Evolutionary conservation across 2,329 filamentous ascomycete species (phyloP).

Genomic region (Alternaria burnsii): DNA sequence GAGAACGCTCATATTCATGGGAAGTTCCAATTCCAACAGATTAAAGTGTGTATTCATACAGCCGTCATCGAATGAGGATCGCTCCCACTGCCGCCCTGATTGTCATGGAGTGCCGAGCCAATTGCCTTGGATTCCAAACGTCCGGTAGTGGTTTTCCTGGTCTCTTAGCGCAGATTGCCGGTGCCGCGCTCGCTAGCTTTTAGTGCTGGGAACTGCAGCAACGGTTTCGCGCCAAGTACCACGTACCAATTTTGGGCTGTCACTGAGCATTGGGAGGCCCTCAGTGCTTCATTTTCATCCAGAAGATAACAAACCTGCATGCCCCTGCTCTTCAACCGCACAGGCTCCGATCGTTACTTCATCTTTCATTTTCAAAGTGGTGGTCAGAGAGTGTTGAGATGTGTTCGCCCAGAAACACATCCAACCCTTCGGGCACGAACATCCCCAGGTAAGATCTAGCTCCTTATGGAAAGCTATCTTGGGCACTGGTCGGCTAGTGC

Average conservation of each 20-base stretch:
- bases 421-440: constrained; percentile 9
- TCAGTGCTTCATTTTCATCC: neutral
- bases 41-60: neutral
- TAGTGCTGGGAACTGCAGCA: constrained; percentile 8
- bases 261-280: neutral
- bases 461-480: neutral
- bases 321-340: neutral
- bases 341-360: neutral
- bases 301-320: neutral
- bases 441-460: neutral
- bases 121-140: neutral
- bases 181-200: constrained; percentile 8
- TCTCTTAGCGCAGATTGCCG: constrained; percentile 4
- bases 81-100: neutral
- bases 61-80: neutral
- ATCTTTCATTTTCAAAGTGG: neutral
- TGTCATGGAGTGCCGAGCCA: neutral
- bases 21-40: neutral
- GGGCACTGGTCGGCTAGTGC: constrained; percentile 4
- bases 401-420: neutral
- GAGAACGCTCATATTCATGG: neutral
- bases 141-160: neutral
- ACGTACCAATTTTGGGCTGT: constrained; percentile 1
- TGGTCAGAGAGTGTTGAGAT: neutral
- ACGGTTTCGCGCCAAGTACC: constrained; percentile 3